Conservation (phyloP, 768 basidiomycete genomes). For the Boletus barrowsii region DNA sequence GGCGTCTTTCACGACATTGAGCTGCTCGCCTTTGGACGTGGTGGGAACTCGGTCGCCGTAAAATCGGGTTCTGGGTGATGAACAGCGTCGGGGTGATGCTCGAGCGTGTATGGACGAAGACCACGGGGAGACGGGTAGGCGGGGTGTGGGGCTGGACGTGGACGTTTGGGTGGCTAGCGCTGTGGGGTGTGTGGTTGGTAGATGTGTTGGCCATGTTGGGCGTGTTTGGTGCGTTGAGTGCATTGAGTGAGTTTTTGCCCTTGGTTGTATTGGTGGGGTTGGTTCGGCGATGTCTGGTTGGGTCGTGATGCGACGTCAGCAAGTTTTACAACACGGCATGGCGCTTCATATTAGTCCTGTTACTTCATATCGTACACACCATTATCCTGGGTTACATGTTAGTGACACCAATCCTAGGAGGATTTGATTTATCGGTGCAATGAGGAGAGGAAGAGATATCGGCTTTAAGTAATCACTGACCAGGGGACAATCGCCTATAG, state of each 20-base stretch:
- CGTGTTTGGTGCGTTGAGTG: constrained; percentile 7
- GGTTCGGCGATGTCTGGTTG: neutral
- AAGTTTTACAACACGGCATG: no score
- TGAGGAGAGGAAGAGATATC: no score
- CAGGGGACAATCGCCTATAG: no score
- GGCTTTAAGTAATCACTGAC: no score
- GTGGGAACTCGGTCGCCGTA: constrained; percentile 40
- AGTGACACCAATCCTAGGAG: no score
- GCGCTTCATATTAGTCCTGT: no score
- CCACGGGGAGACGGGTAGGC: constrained; percentile 42
- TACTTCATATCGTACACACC: no score
- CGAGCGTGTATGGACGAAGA: constrained; percentile 44
- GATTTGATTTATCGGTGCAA: no score
- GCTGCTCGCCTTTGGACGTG: constrained; percentile 26
- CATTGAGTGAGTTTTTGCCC: constrained; percentile 9
- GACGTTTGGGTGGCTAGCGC: constrained; percentile 48
- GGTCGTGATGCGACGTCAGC: no score
- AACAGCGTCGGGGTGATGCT: constrained; percentile 49
- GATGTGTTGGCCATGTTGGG: constrained; percentile 34
- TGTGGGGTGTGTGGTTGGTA: constrained; percentile 47
- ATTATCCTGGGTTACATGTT: no score
- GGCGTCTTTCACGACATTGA: constrained; percentile 57
- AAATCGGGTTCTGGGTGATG: constrained; percentile 54
- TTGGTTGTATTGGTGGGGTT: constrained; percentile 21
- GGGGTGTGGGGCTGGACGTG: constrained; percentile 52